Evolutionary conservation across 176 grass and related monocot species (phyloP), one percentile per base, ranked within the genome.

Genomic region (Aegilops speltoides): DNA sequence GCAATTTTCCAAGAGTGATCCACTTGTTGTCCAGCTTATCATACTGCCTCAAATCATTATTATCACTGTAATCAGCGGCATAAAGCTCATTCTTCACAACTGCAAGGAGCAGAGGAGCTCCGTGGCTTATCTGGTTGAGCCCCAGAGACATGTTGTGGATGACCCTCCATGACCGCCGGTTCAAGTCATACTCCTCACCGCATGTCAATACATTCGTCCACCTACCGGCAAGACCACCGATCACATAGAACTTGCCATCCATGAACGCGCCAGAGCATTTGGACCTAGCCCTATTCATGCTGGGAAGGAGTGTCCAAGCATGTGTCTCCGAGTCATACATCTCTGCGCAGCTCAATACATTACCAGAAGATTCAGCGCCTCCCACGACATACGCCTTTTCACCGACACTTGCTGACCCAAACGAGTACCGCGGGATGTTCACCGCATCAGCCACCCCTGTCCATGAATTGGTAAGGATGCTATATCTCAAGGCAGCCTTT

Each of bases 401-500:
- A 15, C 89, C 87, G 1, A 87, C 22, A 24, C 93, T 98, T 36
- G 95, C 91, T n/a, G 95, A 98, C 65, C 95, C 89, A 85, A 98
- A 95, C 10, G 87, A 36, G 60, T 89, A 91, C 23, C 91, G 72
- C 1, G 93, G 87, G 4, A 64, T 83, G 16, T 95, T 91, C 93
- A 98, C 93, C 66, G 54, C 82, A 19, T 91, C 77, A 0, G 89
- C 95, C 45, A 48, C 4, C 17, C 73, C 22, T 25, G 85, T 87
- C 95, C 95, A 98, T 41, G 89, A 88, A 75, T 98, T 98, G 15
- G 90, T 93, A 77, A 98, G 67, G 59, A 98, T 93, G 83, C 91
- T 98, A 78, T 98, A 95, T 86, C 82, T 95, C 82, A 90, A 48
- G 45, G 45, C 13, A 48, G 5, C 45, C 13, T 1, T 48, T 48